A percentile compares a stretch with the other conserved stretches of the same genome.
Conservation (phyloP, 2,329 filamentous ascomycete species). For the Ophiocordyceps camponoti-saundersi region DNA sequence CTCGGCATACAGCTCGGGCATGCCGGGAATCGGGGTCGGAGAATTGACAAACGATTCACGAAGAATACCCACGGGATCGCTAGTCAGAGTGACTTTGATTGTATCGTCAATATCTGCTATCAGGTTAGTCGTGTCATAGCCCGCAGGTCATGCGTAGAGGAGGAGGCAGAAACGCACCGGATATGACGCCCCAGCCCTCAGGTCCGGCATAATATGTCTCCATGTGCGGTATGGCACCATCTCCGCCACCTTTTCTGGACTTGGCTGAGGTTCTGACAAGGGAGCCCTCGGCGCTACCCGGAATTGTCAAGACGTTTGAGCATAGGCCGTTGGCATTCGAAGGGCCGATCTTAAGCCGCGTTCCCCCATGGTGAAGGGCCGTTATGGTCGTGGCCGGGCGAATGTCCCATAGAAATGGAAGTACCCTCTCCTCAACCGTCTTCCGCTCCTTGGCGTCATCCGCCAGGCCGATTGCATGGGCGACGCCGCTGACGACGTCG, state of each 20-base stretch:
- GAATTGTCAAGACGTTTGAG: constrained; percentile 40
- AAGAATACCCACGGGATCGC: constrained; percentile 64
- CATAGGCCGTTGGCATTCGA: constrained; percentile 58
- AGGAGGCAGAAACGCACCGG: constrained; percentile 24
- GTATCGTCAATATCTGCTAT: constrained; percentile 74
- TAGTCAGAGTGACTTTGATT: constrained; percentile 79
- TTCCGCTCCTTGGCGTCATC: constrained; percentile 38
- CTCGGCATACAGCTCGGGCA: constrained; percentile 67
- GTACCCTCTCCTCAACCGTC: constrained; percentile 50
- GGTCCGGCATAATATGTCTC: constrained; percentile 59
- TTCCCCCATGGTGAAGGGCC: constrained; percentile 34
- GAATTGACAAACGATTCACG: constrained; percentile 67
- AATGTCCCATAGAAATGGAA: constrained; percentile 65
- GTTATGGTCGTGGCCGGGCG: constrained; percentile 51
- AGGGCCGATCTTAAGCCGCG: constrained; percentile 43
- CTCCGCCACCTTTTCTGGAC: constrained; percentile 25
- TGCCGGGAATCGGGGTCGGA: constrained; percentile 54
- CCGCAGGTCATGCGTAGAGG: no score
- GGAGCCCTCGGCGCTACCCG: constrained; percentile 26
- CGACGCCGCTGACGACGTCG: constrained; percentile 52
- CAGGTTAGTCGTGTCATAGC: constrained; percentile 4
- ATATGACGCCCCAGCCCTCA: constrained; percentile 72
- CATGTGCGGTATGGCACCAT: constrained; percentile 41
- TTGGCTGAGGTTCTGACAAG: constrained; percentile 28
- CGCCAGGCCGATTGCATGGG: constrained; percentile 49